Conservation (phyloP, 1,284 basidiomycete species). For the Moesziomyces sp. region DNA sequence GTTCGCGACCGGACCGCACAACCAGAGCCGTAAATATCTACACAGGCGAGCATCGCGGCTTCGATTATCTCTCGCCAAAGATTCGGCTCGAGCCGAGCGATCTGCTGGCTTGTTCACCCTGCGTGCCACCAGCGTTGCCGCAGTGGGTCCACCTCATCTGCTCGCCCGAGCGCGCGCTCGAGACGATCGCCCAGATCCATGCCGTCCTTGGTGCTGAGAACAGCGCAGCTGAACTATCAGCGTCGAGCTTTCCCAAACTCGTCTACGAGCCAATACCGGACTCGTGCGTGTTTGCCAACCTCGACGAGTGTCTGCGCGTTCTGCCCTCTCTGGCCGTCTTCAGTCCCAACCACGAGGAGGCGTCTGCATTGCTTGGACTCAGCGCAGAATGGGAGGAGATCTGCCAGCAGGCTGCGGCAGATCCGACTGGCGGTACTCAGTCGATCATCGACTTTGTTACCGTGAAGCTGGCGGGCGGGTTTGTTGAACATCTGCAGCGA, state of each 20-base stretch:
- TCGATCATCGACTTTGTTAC: constrained; percentile 27
- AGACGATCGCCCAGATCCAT: constrained; percentile 76
- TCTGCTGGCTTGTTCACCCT: constrained; percentile 70
- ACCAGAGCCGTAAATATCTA: constrained; percentile 81
- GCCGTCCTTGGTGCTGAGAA: constrained; percentile 63
- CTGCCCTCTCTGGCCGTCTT: constrained; percentile 75
- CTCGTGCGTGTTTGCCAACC: constrained; percentile 71
- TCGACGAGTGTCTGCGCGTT: constrained; percentile 76
- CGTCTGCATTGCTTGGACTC: constrained; percentile 66
- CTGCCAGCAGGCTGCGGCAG: not conserved
- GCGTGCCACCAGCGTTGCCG: constrained; percentile 71
- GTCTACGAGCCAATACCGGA: constrained; percentile 88
- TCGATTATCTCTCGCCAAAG: constrained; percentile 82
- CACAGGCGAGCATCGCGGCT: constrained; percentile 77
- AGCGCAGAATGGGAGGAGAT: constrained; percentile 22
- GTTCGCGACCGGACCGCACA: constrained; percentile 75
- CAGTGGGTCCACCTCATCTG: constrained; percentile 85
- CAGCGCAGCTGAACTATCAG: constrained; percentile 73
- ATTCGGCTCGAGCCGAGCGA: constrained; percentile 79
- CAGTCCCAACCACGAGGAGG: constrained; percentile 71
- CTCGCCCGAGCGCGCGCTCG: constrained; percentile 77
- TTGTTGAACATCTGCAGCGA: constrained; percentile 7
- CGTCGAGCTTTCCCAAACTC: constrained; percentile 68
- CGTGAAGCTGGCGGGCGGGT: constrained; percentile 15
- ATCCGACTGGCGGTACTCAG: not conserved